A percentile compares a stretch with the other conserved stretches of the same genome.
Conservation (phyloP, 2,329 filamentous ascomycete genomes). For the Pyrenochaeta sp. region DNA sequence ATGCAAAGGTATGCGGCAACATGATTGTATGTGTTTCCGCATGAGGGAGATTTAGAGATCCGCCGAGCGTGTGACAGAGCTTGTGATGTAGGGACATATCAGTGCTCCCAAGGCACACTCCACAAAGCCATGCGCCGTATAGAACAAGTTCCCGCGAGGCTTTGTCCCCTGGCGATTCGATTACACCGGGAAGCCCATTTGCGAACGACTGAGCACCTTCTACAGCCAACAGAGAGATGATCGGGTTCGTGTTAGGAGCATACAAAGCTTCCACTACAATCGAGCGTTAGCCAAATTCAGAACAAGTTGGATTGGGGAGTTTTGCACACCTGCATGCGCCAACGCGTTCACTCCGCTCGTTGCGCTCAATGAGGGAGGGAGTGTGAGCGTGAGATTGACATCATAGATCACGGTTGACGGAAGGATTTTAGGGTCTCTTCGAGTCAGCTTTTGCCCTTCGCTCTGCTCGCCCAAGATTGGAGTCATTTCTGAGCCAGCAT, state of each 20-base stretch:
- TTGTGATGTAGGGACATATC: conserved; percentile 74
- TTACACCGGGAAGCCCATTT: neutral
- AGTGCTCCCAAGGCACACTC: conserved; percentile 66
- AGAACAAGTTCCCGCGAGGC: conserved; percentile 63
- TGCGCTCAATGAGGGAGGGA: conserved; percentile 62
- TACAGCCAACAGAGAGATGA: conserved; percentile 50
- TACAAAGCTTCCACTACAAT: conserved; percentile 69
- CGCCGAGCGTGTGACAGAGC: conserved; percentile 71
- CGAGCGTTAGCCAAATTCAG: no score
- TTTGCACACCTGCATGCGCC: no score
- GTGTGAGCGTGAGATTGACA: conserved; percentile 67
- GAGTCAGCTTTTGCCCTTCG: conserved; percentile 66
- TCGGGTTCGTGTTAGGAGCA: conserved; percentile 67
- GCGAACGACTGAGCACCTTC: conserved; percentile 5
- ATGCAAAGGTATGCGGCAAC: conserved; percentile 69
- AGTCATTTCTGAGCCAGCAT: conserved; percentile 64
- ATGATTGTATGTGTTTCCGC: conserved; percentile 72
- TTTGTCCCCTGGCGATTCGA: conserved; percentile 18
- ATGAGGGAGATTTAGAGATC: conserved; percentile 70
- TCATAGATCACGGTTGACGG: conserved; percentile 71
- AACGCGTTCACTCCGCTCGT: conserved; percentile 72
- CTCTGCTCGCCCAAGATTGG: conserved; percentile 70
- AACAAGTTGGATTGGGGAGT: no score
- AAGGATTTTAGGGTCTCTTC: conserved; percentile 66
- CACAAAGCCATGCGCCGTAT: conserved; percentile 73